A percentile compares a stretch with the other conserved stretches of the same genome.
These are phyloP conservation scores for Mycena capillaripes DNA, from an alignment of 768 basidiomycete species.

Conservation along the genomic window DNA sequence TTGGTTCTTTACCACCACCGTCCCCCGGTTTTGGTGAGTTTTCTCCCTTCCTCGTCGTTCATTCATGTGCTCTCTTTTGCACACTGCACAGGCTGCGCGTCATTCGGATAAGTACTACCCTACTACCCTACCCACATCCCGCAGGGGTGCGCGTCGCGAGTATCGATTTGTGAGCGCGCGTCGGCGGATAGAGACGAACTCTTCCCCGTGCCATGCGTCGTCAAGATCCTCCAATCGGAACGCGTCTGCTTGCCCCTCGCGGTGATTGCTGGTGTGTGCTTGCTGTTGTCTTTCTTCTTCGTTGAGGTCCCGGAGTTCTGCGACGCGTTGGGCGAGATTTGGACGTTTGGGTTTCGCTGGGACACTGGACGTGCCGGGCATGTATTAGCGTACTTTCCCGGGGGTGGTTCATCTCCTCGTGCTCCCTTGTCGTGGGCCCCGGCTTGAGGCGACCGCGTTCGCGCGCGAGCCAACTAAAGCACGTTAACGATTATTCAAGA, in stretches of 20 bases:
- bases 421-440: slow-evolving; percentile 2
- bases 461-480: neutral
- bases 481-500: neutral
- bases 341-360: neutral
- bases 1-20: neutral
- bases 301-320: neutral
- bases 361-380: neutral
- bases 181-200: slow-evolving; percentile 12
- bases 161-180: slow-evolving; percentile 15
- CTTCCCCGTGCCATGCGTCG: slow-evolving; percentile 15
- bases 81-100: neutral
- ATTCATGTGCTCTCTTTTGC: neutral
- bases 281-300: neutral
- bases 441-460: neutral
- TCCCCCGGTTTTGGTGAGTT: neutral
- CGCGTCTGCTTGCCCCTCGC: neutral
- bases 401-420: slow-evolving; percentile 3
- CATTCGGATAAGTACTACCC: too few species aligned
- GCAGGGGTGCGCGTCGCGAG: neutral
- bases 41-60: neutral
- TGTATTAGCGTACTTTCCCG: slow-evolving; percentile 1
- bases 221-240: slow-evolving; percentile 20
- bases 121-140: neutral
- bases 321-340: neutral
- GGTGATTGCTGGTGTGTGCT: neutral